A percentile compares a stretch with the other conserved stretches of the same genome.
phyloP scores from a whole-genome alignment of 2,329 filamentous ascomycete genomes.

The Colletotrichum sublineola region DNA sequence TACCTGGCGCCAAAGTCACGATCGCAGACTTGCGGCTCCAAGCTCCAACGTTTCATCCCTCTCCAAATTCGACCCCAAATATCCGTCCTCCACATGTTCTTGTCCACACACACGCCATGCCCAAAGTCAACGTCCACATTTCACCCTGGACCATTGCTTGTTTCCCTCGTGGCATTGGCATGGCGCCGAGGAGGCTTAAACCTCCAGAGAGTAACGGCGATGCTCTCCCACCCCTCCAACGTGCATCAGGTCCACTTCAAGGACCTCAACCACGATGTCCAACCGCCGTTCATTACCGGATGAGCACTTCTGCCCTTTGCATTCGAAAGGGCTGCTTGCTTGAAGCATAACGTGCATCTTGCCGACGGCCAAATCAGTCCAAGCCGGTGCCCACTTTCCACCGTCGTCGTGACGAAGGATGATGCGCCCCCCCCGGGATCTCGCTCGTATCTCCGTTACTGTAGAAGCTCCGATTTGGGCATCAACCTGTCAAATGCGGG shows the following conservation, averaged over 20 bases:
- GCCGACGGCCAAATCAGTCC: constrained; percentile 1
- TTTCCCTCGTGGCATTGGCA: constrained; percentile 13
- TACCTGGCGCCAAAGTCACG: constrained; percentile 7
- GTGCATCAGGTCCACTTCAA: background rate
- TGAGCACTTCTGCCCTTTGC: background rate
- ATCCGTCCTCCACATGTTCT: constrained; percentile 9
- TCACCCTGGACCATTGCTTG: background rate
- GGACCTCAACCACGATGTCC: background rate
- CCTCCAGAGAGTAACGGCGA: background rate
- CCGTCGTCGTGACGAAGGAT: background rate
- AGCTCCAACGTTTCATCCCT: background rate
- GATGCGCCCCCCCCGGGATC: constrained; percentile 16
- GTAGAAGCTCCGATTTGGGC: background rate
- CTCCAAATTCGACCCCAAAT: constrained; percentile 7
- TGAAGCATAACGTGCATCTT: background rate
- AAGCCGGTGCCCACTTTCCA: constrained; percentile 10
- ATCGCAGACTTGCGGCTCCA: constrained; percentile 1
- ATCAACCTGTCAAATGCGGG: background rate
- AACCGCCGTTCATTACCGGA: background rate
- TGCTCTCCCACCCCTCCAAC: background rate
- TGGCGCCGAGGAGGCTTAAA: constrained; percentile 17
- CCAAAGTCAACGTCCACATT: background rate
- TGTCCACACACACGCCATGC: background rate
- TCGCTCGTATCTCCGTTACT: constrained; percentile 1
- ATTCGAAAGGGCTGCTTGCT: constrained; percentile 7